These are phyloP conservation scores for Gossypium herbaceum DNA, from an alignment of 345 rosid species.

Conservation along the genomic window DNA sequence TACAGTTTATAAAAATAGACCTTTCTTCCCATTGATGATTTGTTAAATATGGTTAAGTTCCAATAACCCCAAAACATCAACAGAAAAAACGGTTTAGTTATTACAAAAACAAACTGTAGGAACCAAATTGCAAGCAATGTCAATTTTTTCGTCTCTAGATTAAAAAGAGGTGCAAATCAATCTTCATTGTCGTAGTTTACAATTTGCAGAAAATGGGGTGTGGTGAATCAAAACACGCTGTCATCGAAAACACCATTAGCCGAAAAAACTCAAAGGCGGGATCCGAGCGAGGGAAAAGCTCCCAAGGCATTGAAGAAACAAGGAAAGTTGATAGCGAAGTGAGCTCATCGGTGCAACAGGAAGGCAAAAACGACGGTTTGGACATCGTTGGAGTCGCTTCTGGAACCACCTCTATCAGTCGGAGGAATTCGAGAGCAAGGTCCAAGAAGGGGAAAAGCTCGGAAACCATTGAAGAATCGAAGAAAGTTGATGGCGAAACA, in stretches of 20 bases:
- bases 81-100: neutral
- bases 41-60: slow-evolving; percentile 5
- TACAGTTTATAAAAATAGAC: slow-evolving; percentile 1
- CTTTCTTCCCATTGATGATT: neutral
- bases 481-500: neutral
- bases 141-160: neutral
- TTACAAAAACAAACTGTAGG: neutral
- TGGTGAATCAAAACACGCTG: slow-evolving; percentile 74
- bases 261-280: slow-evolving; percentile 34
- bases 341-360: neutral
- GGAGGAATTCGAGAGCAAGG: slow-evolving; percentile 32
- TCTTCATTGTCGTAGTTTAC: neutral
- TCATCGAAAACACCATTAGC: slow-evolving; percentile 51
- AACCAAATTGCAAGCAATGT: too few relatives aligned
- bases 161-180: neutral
- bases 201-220: slow-evolving; percentile 56
- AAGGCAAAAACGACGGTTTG: neutral
- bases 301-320: neutral
- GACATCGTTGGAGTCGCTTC: slow-evolving; percentile 27
- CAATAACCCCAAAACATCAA: slow-evolving; percentile 1
- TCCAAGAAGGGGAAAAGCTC: neutral
- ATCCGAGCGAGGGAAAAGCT: neutral
- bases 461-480: neutral
- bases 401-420: slow-evolving; percentile 45
- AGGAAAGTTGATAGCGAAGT: neutral